Base-by-base conservation (phyloP, 2,329 filamentous ascomycete genomes). In the Penicillium expansum region DNA sequence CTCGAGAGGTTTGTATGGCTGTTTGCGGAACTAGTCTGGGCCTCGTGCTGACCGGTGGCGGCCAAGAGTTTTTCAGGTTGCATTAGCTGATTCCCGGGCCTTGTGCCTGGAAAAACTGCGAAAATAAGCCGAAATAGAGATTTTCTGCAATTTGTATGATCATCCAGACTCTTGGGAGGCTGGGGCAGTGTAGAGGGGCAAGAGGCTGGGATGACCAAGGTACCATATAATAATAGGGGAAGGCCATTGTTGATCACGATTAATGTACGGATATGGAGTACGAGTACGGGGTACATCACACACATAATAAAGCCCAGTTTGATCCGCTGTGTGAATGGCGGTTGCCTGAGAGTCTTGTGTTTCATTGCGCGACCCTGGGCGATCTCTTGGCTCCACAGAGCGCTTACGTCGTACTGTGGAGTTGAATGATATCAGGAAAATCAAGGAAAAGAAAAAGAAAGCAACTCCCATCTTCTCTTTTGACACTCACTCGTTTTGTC, bases 361-460 rank as follows among this genome's bases (percentile, higher is more conserved):
- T 56, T 52, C 33, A 52, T 30, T 20, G 33, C 16, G 3, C 33
- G 44, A 51, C 30, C 47, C 38, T 51, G 16, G 51, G 11, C 11
- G 48, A 56, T 56, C 54, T 30, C 48, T 29, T 56, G 54, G 48
- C 35, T 44, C 54, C 54, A 56, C 54, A 29, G 16, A 32, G 54
- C 54, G 54, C 54, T 56, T 56, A 56, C 54, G 54, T 56, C 29
- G 48, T 56, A 52, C 42, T 56, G 54, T 56, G 54, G 54, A 56
- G 54, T 56, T 56, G 27, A 24, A 44, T 52, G 54, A 56, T 56
- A 56, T 56, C 48, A 56, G 54, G 48, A 42, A 48, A 52, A 27
- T 18, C 33, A 27, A 18, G 20, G 16, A 37, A 6, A 35, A 44
- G 10, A 35, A 44, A 51, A 50, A 39, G 33, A 35, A 43, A 39